A percentile compares a stretch with the other conserved stretches of the same genome.
Evolutionary conservation across 441 rosid species (phyloP).

Genomic region (Isatis lusitanica): DNA sequence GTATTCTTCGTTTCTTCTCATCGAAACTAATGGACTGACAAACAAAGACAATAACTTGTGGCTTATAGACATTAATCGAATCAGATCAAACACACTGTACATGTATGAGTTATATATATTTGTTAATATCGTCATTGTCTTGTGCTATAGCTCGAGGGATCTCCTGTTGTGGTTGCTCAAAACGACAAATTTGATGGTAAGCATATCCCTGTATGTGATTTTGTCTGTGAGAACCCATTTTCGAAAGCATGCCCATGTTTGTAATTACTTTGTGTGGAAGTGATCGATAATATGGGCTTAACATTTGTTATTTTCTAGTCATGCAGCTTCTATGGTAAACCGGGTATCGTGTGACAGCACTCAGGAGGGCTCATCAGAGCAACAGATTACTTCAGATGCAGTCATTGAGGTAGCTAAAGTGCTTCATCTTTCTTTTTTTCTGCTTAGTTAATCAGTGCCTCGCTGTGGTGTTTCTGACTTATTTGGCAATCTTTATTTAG

Average conservation of each 20-base stretch:
- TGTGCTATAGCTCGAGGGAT: slow-evolving; percentile 79
- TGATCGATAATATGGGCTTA: slow-evolving; percentile 14
- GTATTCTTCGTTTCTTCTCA: slow-evolving; percentile 24
- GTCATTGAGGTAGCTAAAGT: slow-evolving; percentile 64
- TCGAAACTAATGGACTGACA: background rate
- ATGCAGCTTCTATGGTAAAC: slow-evolving; percentile 94
- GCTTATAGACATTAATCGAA: background rate
- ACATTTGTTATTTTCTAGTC: slow-evolving; percentile 35
- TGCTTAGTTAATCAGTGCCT: background rate
- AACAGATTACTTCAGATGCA: slow-evolving; percentile 82
- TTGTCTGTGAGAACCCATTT: background rate
- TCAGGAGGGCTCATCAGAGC: slow-evolving; percentile 43
- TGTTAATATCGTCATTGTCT: slow-evolving; percentile 27
- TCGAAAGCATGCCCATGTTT: background rate
- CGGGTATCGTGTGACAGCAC: slow-evolving; percentile 63
- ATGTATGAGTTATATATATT: background rate
- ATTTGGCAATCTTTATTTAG: slow-evolving; percentile 35
- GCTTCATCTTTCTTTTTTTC: slow-evolving; percentile 25
- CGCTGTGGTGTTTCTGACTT: slow-evolving; percentile 8
- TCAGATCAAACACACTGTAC: no score
- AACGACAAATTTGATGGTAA: slow-evolving; percentile 94
- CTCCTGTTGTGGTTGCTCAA: slow-evolving; percentile 83
- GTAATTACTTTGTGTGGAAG: slow-evolving; percentile 10
- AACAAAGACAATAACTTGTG: background rate
- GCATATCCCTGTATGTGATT: slow-evolving; percentile 27